These are phyloP conservation scores for Fusarium veterinarium DNA, from an alignment of 2,329 filamentous ascomycete species.

Conservation along the genomic window DNA sequence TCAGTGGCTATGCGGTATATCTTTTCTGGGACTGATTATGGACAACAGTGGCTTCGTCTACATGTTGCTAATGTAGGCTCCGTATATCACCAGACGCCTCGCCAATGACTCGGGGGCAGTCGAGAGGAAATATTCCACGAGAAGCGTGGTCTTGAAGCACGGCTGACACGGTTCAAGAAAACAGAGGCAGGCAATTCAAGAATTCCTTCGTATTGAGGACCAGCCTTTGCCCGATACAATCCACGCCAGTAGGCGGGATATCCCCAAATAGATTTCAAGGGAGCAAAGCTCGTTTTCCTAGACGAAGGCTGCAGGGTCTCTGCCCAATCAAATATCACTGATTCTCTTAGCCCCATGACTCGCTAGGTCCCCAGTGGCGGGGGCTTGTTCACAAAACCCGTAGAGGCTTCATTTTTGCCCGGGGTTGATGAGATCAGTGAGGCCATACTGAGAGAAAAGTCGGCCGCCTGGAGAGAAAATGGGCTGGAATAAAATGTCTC, in stretches of 20 bases:
- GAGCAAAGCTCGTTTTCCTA: conserved; percentile 47
- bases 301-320: conserved; percentile 42
- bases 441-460: conserved; percentile 40
- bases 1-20: conserved; percentile 25
- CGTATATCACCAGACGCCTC: conserved; percentile 39
- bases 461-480: conserved; percentile 31
- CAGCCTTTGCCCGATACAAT: conserved; percentile 45
- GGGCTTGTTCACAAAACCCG: conserved; percentile 36
- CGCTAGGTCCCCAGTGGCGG: conserved; percentile 42
- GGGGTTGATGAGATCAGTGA: conserved; percentile 40
- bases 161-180: conserved; percentile 38
- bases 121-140: conserved; percentile 43
- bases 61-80: conserved; percentile 40
- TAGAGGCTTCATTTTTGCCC: conserved; percentile 27
- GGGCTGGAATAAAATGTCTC: conserved; percentile 22
- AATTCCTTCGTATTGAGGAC: conserved; percentile 44
- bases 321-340: conserved; percentile 39
- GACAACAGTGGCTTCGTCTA: conserved; percentile 23
- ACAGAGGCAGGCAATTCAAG: conserved; percentile 41
- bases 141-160: conserved; percentile 37
- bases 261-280: conserved; percentile 45
- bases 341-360: conserved; percentile 44
- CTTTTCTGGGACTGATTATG: conserved; percentile 24
- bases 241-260: conserved; percentile 43
- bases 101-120: conserved; percentile 38